Evolutionary conservation across 2,329 filamentous ascomycete species (phyloP).

Genomic region (Neocatenulostroma microsporum): DNA sequence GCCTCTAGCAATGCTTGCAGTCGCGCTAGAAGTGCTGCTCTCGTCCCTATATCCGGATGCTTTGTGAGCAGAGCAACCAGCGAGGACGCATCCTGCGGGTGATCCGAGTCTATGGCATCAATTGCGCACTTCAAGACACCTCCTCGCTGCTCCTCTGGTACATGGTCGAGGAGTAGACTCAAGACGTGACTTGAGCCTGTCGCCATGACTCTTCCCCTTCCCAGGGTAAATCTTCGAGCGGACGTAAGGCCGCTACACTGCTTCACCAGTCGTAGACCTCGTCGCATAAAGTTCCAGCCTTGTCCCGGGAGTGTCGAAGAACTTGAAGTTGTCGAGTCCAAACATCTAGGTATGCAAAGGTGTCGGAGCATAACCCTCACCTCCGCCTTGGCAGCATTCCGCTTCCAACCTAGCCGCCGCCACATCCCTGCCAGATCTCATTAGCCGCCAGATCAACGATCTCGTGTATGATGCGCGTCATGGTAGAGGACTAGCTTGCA

Average conservation of each 20-base stretch:
- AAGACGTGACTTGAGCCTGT: background rate
- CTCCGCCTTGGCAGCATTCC: too few species aligned
- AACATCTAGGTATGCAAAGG: too few species aligned
- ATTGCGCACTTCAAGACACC: conserved; percentile 12
- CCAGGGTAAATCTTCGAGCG: too few species aligned
- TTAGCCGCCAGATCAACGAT: too few species aligned
- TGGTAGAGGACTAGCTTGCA: background rate
- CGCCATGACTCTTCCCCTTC: background rate
- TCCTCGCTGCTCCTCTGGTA: conserved; percentile 13
- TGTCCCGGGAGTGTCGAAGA: too few species aligned
- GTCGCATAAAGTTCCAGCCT: too few species aligned
- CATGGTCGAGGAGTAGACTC: conserved; percentile 13
- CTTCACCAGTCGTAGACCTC: too few species aligned
- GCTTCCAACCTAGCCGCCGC: too few species aligned
- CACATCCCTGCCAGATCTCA: too few species aligned
- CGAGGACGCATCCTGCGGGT: background rate
- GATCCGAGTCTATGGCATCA: background rate
- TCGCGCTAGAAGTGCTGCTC: conserved; percentile 3
- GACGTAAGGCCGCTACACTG: too few species aligned
- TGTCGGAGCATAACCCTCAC: too few species aligned
- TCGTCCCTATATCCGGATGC: conserved; percentile 9
- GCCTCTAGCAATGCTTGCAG: conserved; percentile 3
- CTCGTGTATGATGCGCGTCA: background rate
- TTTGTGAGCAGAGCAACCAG: conserved; percentile 3
- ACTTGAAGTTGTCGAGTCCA: too few species aligned